Evolutionary conservation across 495 filamentous ascomycete species (phyloP).

Genomic region (Sordaria brevicollis): DNA sequence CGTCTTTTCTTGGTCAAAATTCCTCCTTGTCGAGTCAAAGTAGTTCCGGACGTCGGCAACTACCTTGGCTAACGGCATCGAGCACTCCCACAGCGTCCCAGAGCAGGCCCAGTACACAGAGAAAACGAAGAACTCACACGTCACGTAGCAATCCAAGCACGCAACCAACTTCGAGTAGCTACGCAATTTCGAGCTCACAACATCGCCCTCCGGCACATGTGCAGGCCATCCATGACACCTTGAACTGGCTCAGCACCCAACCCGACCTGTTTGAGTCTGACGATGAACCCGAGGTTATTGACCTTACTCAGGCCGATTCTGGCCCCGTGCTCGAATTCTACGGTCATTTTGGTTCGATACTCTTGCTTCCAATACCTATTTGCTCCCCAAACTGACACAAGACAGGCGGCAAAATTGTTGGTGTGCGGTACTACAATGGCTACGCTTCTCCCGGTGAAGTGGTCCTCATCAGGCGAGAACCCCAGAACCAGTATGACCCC

Average conservation of each 20-base stretch:
- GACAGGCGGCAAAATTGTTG: conserved; percentile 61
- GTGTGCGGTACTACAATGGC: conserved; percentile 68
- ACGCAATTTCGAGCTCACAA: not conserved
- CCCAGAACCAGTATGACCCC: conserved; percentile 58
- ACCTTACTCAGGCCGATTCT: conserved; percentile 41
- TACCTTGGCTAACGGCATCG: not conserved
- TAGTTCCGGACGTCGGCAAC: not conserved
- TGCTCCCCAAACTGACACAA: conserved; percentile 18
- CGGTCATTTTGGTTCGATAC: conserved; percentile 29
- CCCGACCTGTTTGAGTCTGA: conserved; percentile 21
- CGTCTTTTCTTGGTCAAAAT: no score
- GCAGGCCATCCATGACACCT: not conserved
- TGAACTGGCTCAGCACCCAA: not conserved
- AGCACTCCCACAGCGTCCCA: not conserved
- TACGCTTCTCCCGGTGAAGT: conserved; percentile 61
- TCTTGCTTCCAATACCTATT: not conserved
- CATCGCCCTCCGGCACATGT: not conserved
- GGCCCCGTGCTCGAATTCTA: conserved; percentile 38
- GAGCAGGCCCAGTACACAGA: not conserved
- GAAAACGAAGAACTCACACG: not conserved
- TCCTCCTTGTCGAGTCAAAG: not conserved
- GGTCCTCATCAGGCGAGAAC: conserved; percentile 58
- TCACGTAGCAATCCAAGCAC: not conserved
- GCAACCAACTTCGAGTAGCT: not conserved
- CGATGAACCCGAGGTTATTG: conserved; percentile 38